Conservation (phyloP, 805 yeast genomes). For the Komagataella mondaviorum region DNA sequence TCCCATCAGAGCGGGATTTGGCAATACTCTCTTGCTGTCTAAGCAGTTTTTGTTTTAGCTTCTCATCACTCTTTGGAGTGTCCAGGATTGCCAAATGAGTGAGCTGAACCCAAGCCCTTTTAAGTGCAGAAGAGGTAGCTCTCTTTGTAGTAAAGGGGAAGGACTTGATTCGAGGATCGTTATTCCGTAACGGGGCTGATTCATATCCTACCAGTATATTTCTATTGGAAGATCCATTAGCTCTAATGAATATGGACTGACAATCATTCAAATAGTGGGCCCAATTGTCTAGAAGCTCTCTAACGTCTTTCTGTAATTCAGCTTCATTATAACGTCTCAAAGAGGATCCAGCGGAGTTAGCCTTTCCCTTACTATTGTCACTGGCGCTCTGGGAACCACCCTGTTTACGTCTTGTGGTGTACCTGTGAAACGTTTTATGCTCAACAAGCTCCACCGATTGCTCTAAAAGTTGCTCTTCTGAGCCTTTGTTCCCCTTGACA, state of each 20-base stretch:
- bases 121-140: conserved; percentile 73
- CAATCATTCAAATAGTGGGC: conserved; percentile 42
- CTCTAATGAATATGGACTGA: conserved; percentile 62
- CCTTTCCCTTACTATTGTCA: conserved; percentile 89
- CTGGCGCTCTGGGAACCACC: conserved; percentile 94
- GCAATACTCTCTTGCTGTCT: conserved; percentile 17
- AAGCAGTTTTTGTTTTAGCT: conserved; percentile 12
- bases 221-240: conserved; percentile 59
- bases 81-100: conserved; percentile 42
- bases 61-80: conserved; percentile 34
- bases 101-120: conserved; percentile 72
- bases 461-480: conserved; percentile 33
- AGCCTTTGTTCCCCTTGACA: conserved; percentile 41
- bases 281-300: conserved; percentile 59
- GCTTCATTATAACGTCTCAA: conserved; percentile 84
- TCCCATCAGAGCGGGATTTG: conserved; percentile 8
- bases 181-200: conserved; percentile 32
- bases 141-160: conserved; percentile 87
- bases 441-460: conserved; percentile 54
- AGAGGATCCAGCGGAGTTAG: conserved; percentile 90
- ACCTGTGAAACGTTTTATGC: conserved; percentile 85
- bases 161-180: conserved; percentile 49
- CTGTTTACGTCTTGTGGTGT: conserved; percentile 92
- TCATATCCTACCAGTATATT: conserved; percentile 56
- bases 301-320: conserved; percentile 68